Evolutionary conservation across 495 filamentous ascomycete species (phyloP), one percentile per base, ranked within the genome.

Genomic region (Aspergillus ostianus): DNA sequence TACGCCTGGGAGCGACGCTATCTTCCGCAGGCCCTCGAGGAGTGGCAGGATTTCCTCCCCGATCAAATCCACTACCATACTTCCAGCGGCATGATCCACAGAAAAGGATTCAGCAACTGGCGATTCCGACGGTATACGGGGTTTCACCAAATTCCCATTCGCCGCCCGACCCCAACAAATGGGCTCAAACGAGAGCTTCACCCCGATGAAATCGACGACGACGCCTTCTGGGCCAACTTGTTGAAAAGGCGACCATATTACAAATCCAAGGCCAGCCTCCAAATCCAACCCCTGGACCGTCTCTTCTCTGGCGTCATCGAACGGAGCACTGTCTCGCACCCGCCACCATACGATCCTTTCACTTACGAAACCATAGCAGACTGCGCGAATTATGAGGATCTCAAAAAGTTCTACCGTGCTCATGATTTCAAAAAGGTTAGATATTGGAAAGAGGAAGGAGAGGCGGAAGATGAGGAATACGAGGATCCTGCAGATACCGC

Each of bases 21-120:
- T 15, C 59, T 83, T 9, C 83, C 82, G 0, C 67, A 70, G 27
- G 64, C 79, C 44, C 59, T 82, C 2, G 71, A 77, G 59, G 78
- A 83, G 63, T 87, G 84, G 73, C 61, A 58, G 9, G 72, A 73
- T 49, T 81, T 84, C 48, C 57, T 86, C 15, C 80, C 76, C 0
- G 65, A 68, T 19, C 54, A 55, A 0, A 63, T 76, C 58, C 8
- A 23, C 4, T 81, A 80, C 53, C 26, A 47, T 29, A 78, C 68
- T 2, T 17, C 52, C 0, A 63, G 62, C 1, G 76, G 77, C 10
- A 27, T 61, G 52, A 65, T 77, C 12, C 0, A 55, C 44, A 66
- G 70, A 26, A n/a, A 47, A 13, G 69, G 71, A 9, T 19, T 15
- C 21, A 67, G 63, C 6, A 26, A 2, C 8, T 67, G 51, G 52